phyloP scores from a whole-genome alignment of 805 yeast genomes.

The Nakazawaea ambrosiae region DNA sequence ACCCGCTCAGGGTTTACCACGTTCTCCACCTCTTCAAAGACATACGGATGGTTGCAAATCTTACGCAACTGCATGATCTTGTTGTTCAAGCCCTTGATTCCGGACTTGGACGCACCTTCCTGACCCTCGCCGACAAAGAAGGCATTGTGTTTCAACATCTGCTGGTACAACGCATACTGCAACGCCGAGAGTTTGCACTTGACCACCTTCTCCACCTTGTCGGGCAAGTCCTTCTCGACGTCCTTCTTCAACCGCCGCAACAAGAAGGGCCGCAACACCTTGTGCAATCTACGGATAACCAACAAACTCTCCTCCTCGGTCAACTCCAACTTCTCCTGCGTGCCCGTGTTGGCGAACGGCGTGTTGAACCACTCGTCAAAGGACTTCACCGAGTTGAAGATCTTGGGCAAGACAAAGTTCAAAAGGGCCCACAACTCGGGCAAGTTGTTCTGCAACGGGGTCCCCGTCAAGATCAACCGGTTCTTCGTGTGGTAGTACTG shows the following conservation, averaged over 20 bases:
- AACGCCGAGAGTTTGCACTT: slow-evolving; percentile 73
- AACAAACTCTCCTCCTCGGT: slow-evolving; percentile 82
- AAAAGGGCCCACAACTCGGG: slow-evolving; percentile 84
- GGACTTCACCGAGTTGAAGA: slow-evolving; percentile 78
- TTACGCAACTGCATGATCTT: slow-evolving; percentile 82
- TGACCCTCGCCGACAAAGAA: slow-evolving; percentile 54
- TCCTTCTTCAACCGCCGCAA: slow-evolving; percentile 80
- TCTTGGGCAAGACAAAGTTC: slow-evolving; percentile 76
- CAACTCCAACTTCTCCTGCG: slow-evolving; percentile 71
- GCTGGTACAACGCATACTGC: slow-evolving; percentile 65
- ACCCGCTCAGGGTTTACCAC: slow-evolving; percentile 55
- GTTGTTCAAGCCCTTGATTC: slow-evolving; percentile 72
- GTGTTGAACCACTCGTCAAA: slow-evolving; percentile 90
- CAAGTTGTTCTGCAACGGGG: slow-evolving; percentile 77
- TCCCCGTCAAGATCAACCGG: slow-evolving; percentile 79
- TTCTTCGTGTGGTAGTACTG: slow-evolving; percentile 69
- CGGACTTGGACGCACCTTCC: slow-evolving; percentile 53
- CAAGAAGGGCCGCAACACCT: slow-evolving; percentile 78
- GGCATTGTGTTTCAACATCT: slow-evolving; percentile 66
- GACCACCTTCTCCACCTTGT: slow-evolving; percentile 75
- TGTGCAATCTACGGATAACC: slow-evolving; percentile 79
- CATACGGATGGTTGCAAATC: slow-evolving; percentile 84
- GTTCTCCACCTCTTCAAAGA: slow-evolving; percentile 74
- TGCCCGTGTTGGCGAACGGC: slow-evolving; percentile 80
- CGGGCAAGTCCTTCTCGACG: slow-evolving; percentile 81